A percentile compares a stretch with the other conserved stretches of the same genome.
phyloP scores from a whole-genome alignment of 768 basidiomycete genomes.

The Dendrothele bispora region DNA sequence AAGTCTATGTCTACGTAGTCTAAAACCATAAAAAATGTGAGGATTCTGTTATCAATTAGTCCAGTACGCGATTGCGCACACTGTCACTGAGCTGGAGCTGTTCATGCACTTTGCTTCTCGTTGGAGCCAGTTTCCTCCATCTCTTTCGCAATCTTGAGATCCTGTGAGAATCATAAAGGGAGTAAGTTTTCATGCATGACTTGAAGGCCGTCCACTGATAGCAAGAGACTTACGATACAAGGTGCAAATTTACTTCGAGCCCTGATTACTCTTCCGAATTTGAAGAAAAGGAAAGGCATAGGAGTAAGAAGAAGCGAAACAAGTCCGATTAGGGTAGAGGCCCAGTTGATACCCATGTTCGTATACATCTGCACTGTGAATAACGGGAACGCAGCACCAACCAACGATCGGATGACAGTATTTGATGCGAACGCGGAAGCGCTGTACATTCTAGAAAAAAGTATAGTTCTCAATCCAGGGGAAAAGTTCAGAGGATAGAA shows the following conservation, averaged over 20 bases:
- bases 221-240: constrained; percentile 36
- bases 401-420: constrained; percentile 55
- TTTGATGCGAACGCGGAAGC: constrained; percentile 67
- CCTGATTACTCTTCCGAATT: constrained; percentile 60
- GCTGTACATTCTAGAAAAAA: constrained; percentile 39
- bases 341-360: constrained; percentile 52
- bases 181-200: neutral
- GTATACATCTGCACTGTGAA: constrained; percentile 66
- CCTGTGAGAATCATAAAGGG: constrained; percentile 20
- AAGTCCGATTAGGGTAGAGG: constrained; percentile 54
- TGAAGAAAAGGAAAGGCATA: constrained; percentile 69
- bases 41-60: too few species aligned
- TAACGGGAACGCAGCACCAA: constrained; percentile 62
- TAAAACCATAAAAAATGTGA: too few species aligned
- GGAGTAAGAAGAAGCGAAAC: constrained; percentile 59
- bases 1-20: too few species aligned
- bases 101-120: too few species aligned
- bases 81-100: too few species aligned
- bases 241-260: constrained; percentile 56
- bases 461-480: constrained; percentile 4
- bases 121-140: too few species aligned
- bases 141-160: constrained; percentile 41
- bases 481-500: constrained; percentile 31
- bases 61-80: too few species aligned
- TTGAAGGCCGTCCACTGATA: neutral